Evolutionary conservation across 108 stramenopile species (phyloP).

Genomic region (Cyclotella cryptica): DNA sequence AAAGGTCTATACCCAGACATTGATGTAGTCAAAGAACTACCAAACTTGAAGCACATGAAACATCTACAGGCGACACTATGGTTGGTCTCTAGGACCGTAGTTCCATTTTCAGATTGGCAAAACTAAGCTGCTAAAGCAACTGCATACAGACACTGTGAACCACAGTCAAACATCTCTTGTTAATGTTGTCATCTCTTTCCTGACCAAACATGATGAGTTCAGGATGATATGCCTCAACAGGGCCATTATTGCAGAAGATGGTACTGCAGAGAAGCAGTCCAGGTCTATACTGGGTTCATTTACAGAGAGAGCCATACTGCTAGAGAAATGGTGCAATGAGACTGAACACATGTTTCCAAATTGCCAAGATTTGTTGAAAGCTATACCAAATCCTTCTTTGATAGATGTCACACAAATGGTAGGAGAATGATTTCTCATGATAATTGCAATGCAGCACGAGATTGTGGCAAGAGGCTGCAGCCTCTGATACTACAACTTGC

Average conservation of each 20-base stretch:
- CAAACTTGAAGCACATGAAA: slow-evolving; percentile 15
- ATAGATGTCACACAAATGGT: not conserved
- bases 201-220: slow-evolving; percentile 9
- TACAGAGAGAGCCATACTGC: slow-evolving; percentile 1
- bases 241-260: slow-evolving; percentile 20
- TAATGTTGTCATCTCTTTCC: slow-evolving; percentile 8
- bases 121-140: slow-evolving; percentile 11
- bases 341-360: slow-evolving; percentile 17
- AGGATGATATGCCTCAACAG: slow-evolving; percentile 13
- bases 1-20: not conserved
- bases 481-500: not conserved
- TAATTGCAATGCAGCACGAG: slow-evolving; percentile 1
- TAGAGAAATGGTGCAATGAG: slow-evolving; percentile 10
- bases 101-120: slow-evolving; percentile 25
- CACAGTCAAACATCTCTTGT: slow-evolving; percentile 7
- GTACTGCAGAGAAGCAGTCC: slow-evolving; percentile 16
- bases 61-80: slow-evolving; percentile 10
- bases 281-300: slow-evolving; percentile 12
- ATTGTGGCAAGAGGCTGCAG: not conserved
- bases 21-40: slow-evolving; percentile 20
- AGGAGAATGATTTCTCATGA: not conserved
- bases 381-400: not conserved
- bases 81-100: slow-evolving; percentile 3
- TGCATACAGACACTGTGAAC: slow-evolving; percentile 17
- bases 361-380: not conserved